Conservation (phyloP, 73 alveolate genomes). For the Tetrahymena thermophila region DNA sequence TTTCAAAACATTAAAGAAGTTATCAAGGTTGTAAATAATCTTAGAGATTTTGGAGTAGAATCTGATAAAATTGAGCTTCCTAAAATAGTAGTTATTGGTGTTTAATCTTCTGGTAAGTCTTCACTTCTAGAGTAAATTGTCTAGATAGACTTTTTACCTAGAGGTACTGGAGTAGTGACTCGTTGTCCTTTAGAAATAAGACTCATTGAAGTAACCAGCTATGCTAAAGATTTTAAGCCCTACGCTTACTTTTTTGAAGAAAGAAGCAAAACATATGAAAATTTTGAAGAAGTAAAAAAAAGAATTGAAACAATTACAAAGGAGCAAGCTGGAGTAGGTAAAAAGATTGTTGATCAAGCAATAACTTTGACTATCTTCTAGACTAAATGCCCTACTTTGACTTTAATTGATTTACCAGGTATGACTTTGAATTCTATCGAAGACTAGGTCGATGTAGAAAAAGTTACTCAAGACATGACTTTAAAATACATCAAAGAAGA, state of each 20-base stretch:
- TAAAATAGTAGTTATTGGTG: conserved; percentile 64
- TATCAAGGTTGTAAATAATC: conserved; percentile 29
- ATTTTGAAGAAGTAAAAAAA: conserved; percentile 63
- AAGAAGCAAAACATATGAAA: conserved; percentile 51
- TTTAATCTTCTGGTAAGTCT: conserved; percentile 76
- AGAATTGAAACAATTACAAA: conserved; percentile 59
- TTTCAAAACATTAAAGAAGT: conserved; percentile 38
- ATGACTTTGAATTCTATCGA: conserved; percentile 90
- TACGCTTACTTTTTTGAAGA: conserved; percentile 58
- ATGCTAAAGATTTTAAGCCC: neutral
- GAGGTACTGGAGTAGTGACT: conserved; percentile 80
- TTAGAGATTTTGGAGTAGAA: conserved; percentile 56
- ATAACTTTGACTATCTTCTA: conserved; percentile 68
- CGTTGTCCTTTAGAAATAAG: conserved; percentile 78
- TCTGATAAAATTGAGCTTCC: conserved; percentile 58
- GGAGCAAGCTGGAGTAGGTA: conserved; percentile 54
- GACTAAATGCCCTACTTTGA: conserved; percentile 85
- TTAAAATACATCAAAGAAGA: conserved; percentile 68
- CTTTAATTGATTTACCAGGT: conserved; percentile 94
- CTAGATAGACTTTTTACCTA: conserved; percentile 72
- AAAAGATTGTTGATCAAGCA: conserved; percentile 72
- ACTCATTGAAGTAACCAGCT: conserved; percentile 47
- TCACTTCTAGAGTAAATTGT: conserved; percentile 80
- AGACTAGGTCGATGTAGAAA: conserved; percentile 76
- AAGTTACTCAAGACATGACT: conserved; percentile 90